Conservation (phyloP, 2,329 filamentous ascomycete genomes). For the Dendryphion nanum region DNA sequence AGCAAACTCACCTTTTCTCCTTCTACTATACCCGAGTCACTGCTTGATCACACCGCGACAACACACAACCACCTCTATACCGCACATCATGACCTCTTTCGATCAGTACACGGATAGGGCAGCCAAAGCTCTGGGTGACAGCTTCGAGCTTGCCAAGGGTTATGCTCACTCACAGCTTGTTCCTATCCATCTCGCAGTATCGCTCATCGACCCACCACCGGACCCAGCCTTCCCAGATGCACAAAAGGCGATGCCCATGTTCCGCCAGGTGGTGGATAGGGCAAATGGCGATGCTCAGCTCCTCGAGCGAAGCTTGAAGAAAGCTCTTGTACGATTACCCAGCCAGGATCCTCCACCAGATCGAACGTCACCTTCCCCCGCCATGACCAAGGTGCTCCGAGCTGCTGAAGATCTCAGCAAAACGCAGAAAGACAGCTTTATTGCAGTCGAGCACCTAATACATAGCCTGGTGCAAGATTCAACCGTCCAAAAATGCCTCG, state of each 20-base stretch:
- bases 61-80: slow-evolving; percentile 12
- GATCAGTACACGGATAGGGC: slow-evolving; percentile 95
- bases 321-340: slow-evolving; percentile 82
- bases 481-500: slow-evolving; percentile 69
- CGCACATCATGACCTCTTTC: slow-evolving; percentile 70
- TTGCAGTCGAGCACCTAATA: slow-evolving; percentile 94
- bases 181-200: slow-evolving; percentile 84
- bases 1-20: slow-evolving; percentile 10
- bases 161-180: slow-evolving; percentile 89
- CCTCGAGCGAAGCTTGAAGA: slow-evolving; percentile 88
- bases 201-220: slow-evolving; percentile 71
- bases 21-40: slow-evolving; percentile 7
- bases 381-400: slow-evolving; percentile 78
- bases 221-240: slow-evolving; percentile 69
- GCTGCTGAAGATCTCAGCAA: slow-evolving; percentile 88
- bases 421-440: slow-evolving; percentile 94
- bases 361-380: slow-evolving; percentile 75
- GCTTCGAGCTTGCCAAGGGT: slow-evolving; percentile 82
- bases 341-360: slow-evolving; percentile 95
- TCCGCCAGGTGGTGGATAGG: slow-evolving; percentile 90
- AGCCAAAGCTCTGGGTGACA: slow-evolving; percentile 84
- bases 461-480: slow-evolving; percentile 77
- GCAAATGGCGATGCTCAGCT: slow-evolving; percentile 90
- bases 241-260: slow-evolving; percentile 67
- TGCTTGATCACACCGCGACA: slow-evolving; percentile 7